Percentiles rank a stretch among this genome's conserved stretches.
phyloP scores from a whole-genome alignment of 768 basidiomycete genomes.

The Tulasnella sp. region DNA sequence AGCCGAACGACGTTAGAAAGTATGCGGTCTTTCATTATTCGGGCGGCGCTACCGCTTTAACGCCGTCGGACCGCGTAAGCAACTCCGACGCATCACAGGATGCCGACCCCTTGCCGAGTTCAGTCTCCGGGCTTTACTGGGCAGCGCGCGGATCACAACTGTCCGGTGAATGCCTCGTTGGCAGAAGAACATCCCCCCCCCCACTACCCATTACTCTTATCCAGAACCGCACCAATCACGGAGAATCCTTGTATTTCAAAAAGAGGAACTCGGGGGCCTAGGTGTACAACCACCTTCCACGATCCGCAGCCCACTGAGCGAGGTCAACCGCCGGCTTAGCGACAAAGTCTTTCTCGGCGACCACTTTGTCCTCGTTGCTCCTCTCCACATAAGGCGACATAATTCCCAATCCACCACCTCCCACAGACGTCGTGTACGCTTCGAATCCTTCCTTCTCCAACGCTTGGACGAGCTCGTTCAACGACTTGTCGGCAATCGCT shows the following conservation, averaged over 20 bases:
- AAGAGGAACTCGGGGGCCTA: conserved; percentile 46
- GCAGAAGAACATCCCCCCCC: too few species aligned
- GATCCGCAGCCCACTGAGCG: conserved; percentile 55
- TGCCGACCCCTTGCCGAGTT: too few species aligned
- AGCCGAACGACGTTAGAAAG: too few species aligned
- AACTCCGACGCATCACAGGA: too few species aligned
- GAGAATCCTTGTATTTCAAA: background rate
- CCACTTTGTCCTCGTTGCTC: conserved; percentile 32
- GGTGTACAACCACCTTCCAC: conserved; percentile 63
- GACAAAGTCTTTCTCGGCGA: conserved; percentile 50
- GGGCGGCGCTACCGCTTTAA: too few species aligned
- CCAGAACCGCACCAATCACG: background rate
- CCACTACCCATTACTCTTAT: background rate
- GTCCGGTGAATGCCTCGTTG: background rate
- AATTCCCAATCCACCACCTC: conserved; percentile 90
- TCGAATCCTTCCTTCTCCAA: conserved; percentile 70
- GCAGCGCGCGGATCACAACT: too few species aligned
- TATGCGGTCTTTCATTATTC: too few species aligned
- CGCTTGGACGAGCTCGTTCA: conserved; percentile 52
- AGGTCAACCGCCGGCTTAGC: conserved; percentile 50
- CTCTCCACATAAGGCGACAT: conserved; percentile 60
- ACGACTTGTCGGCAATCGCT: conserved; percentile 21
- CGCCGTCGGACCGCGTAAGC: too few species aligned
- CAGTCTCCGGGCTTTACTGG: too few species aligned
- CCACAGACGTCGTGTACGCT: conserved; percentile 89